Evolutionary conservation across 148 eudicot species (phyloP).

Genomic region (Rhododendron ovatum): DNA sequence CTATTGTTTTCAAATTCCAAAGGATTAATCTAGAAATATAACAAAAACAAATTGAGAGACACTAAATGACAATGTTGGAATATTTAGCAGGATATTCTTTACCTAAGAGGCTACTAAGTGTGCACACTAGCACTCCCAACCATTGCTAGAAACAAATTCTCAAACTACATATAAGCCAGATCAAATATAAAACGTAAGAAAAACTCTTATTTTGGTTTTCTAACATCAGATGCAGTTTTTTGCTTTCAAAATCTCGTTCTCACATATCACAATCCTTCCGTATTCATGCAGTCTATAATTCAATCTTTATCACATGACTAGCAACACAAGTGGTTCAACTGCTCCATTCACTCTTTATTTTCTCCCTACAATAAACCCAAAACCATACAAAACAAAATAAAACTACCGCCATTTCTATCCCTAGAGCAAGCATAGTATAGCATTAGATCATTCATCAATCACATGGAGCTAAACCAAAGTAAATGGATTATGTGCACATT

Average conservation of each 20-base stretch:
- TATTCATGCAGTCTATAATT: neutral
- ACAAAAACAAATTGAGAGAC: neutral
- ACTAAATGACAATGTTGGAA: neutral
- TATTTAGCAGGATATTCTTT: neutral
- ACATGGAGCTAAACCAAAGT: neutral
- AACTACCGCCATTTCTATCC: neutral
- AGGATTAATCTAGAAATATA: neutral
- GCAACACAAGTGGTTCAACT: neutral
- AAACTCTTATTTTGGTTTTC: neutral
- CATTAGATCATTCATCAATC: neutral
- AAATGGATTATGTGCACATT: neutral
- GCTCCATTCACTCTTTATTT: neutral
- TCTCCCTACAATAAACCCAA: neutral
- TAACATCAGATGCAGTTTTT: neutral
- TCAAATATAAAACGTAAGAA: neutral
- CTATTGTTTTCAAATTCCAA: neutral
- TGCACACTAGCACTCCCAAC: neutral
- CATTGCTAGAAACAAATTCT: neutral
- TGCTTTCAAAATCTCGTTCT: neutral
- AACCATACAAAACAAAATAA: neutral
- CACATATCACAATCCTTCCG: neutral
- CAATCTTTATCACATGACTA: neutral
- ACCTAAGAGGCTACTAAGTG: neutral
- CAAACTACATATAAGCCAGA: neutral
- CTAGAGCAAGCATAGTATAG: neutral